Conservation (phyloP, 2,329 filamentous ascomycete genomes). For the Alternaria arbusti region DNA sequence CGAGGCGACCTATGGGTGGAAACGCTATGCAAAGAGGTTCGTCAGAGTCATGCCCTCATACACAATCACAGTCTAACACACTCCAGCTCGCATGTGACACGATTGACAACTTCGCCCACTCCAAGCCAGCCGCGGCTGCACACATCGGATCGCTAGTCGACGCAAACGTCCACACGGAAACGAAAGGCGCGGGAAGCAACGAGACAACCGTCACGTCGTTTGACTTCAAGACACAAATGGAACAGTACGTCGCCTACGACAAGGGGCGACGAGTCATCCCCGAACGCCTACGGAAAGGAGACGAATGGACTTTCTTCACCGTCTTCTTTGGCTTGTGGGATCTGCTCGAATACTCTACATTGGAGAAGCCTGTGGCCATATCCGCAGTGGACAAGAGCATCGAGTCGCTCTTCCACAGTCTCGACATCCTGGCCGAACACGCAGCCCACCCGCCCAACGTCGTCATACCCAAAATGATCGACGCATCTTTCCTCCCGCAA, state of each 20-base stretch:
- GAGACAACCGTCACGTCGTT: slow-evolving; percentile 25
- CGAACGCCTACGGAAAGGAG: slow-evolving; percentile 22
- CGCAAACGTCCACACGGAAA: slow-evolving; percentile 38
- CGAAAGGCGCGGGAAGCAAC: slow-evolving; percentile 21
- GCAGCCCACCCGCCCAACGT: slow-evolving; percentile 31
- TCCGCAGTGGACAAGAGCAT: slow-evolving; percentile 43
- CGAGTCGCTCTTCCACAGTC: slow-evolving; percentile 40
- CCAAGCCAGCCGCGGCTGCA: slow-evolving; percentile 26
- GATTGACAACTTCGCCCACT: slow-evolving; percentile 48
- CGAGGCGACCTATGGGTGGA: slow-evolving; percentile 46
- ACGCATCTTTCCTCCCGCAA: slow-evolving; percentile 46
- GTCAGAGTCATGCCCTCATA: slow-evolving; percentile 21
- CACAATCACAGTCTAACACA: slow-evolving; percentile 25
- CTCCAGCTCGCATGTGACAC: slow-evolving; percentile 44
- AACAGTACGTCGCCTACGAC: slow-evolving; percentile 42
- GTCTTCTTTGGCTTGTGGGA: slow-evolving; percentile 49
- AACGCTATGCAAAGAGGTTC: slow-evolving; percentile 46
- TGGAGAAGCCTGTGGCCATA: slow-evolving; percentile 37
- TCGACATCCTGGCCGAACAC: slow-evolving; percentile 42
- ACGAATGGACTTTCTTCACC: slow-evolving; percentile 45
- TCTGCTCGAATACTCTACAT: slow-evolving; percentile 39
- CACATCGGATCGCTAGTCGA: slow-evolving; percentile 41
- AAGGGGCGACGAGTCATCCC: slow-evolving; percentile 24
- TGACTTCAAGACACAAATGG: slow-evolving; percentile 48
- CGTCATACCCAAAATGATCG: slow-evolving; percentile 41